These are phyloP conservation scores for Asclepias syriaca DNA, from an alignment of 257 asterid genomes.

Conservation along the genomic window DNA sequence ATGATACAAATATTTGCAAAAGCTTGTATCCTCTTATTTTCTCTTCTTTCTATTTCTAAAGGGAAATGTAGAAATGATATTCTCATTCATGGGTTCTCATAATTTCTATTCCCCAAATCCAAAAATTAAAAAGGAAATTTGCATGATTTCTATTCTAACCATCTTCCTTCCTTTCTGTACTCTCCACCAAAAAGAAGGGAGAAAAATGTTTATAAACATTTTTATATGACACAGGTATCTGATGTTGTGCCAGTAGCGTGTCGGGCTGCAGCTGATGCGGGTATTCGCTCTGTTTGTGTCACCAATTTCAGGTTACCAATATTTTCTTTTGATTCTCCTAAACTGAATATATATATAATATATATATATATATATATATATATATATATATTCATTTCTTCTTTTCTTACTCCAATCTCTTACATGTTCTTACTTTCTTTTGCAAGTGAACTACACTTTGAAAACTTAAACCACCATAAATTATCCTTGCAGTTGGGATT, in stretches of 20 bases:
- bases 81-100: neutral
- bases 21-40: neutral
- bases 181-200: neutral
- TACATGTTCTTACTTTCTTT: neutral
- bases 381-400: neutral
- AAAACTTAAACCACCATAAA: neutral
- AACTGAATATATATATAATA: neutral
- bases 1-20: neutral
- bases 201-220: neutral
- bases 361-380: no score
- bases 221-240: conserved; percentile 61
- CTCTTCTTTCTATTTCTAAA: neutral
- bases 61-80: neutral
- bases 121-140: neutral
- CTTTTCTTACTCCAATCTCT: neutral
- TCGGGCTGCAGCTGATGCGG: conserved; percentile 99
- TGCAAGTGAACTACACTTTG: neutral
- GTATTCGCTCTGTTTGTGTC: conserved; percentile 88
- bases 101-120: neutral
- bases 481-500: conserved; percentile 81
- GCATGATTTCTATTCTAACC: neutral
- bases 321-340: neutral
- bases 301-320: conserved; percentile 76
- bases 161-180: neutral
- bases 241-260: conserved; percentile 99